Conservation (phyloP, 75 land plant species). For the Pinus albicaulis region DNA sequence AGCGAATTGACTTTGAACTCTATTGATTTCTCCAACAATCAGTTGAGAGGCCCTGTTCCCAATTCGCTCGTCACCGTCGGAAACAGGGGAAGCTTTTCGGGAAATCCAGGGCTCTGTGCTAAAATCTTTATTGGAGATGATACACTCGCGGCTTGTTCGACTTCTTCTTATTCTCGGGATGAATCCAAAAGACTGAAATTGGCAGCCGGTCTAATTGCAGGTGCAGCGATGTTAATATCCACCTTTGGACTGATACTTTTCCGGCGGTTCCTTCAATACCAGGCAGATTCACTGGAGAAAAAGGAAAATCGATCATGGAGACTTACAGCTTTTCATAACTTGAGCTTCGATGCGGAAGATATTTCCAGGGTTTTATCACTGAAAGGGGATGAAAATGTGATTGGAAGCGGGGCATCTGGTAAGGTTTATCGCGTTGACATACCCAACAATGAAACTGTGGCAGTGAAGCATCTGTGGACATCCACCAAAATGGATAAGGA, state of each 20-base stretch:
- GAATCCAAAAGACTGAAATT: neutral
- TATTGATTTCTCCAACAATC: slow-evolving; percentile 66
- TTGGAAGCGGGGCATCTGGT: slow-evolving; percentile 76
- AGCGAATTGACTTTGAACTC: slow-evolving; percentile 48
- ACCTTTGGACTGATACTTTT: slow-evolving; percentile 6
- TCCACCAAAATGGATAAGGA: slow-evolving; percentile 29
- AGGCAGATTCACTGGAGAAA: slow-evolving; percentile 32
- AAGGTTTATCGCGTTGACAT: slow-evolving; percentile 74
- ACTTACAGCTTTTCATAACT: slow-evolving; percentile 50
- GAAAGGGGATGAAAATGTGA: slow-evolving; percentile 59
- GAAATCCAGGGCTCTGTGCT: slow-evolving; percentile 65
- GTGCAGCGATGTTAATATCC: neutral
- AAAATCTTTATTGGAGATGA: neutral
- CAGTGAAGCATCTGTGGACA: slow-evolving; percentile 65
- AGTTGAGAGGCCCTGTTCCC: slow-evolving; percentile 64
- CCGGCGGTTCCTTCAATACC: neutral
- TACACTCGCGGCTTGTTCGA: slow-evolving; percentile 13
- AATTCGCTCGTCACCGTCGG: slow-evolving; percentile 38
- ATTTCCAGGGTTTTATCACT: slow-evolving; percentile 39
- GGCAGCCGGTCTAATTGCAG: slow-evolving; percentile 15
- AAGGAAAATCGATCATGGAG: slow-evolving; percentile 29
- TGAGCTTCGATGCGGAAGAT: slow-evolving; percentile 49
- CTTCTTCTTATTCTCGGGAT: neutral
- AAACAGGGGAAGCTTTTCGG: slow-evolving; percentile 48
- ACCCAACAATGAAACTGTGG: slow-evolving; percentile 60